phyloP scores from a whole-genome alignment of 768 basidiomycete genomes.

The Scleroderma citrinum region DNA sequence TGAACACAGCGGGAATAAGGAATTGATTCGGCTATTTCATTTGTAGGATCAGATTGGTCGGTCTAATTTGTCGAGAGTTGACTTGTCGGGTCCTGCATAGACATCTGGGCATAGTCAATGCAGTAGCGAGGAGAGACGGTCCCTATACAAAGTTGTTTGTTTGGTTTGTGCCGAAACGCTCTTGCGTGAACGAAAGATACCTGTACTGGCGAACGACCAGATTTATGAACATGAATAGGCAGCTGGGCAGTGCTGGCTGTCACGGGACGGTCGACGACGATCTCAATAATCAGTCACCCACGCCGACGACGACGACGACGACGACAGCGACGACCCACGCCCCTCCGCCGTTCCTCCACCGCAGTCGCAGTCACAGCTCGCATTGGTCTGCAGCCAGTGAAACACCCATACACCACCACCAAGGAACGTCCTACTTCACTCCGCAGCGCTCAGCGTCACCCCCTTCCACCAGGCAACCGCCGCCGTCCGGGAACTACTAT shows the following conservation, averaged over 20 bases:
- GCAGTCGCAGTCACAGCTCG: conserved; percentile 49
- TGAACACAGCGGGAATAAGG: too few species aligned
- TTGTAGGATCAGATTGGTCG: too few species aligned
- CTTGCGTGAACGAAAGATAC: too few species aligned
- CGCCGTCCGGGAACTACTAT: conserved; percentile 31
- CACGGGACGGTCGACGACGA: background rate
- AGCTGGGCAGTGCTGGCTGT: background rate
- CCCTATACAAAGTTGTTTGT: too few species aligned
- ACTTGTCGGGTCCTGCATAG: too few species aligned
- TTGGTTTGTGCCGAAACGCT: too few species aligned
- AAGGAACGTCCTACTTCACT: conserved; percentile 64
- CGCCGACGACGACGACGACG: conserved; percentile 28
- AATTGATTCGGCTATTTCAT: too few species aligned
- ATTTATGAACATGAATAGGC: background rate
- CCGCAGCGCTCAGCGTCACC: conserved; percentile 39
- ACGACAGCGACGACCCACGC: conserved; percentile 29
- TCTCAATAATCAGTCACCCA: conserved; percentile 13
- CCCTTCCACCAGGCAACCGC: conserved; percentile 31
- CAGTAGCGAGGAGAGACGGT: too few species aligned
- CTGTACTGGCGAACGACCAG: too few species aligned
- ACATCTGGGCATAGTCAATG: too few species aligned
- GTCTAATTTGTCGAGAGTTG: too few species aligned
- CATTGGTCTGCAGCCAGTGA: conserved; percentile 48
- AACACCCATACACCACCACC: conserved; percentile 49
- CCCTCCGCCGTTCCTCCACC: conserved; percentile 39